Conservation (phyloP, 179 eudicot genomes). For the Vitellaria paradoxa region DNA sequence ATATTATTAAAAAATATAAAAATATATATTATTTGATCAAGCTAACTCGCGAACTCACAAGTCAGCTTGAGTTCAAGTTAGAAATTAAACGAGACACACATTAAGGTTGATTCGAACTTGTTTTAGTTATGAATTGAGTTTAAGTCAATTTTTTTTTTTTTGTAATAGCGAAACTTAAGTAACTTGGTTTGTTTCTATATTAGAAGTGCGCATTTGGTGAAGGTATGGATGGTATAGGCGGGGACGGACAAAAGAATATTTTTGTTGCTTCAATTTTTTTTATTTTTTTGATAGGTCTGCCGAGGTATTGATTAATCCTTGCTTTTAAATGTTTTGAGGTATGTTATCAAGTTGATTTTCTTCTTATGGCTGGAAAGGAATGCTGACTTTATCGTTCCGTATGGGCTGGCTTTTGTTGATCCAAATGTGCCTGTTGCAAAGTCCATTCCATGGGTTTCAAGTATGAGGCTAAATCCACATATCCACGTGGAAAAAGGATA, state of each 20-base stretch:
- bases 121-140: no score
- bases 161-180: no score
- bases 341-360: neutral
- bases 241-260: conserved; percentile 82
- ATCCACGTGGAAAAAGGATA: conserved; percentile 54
- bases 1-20: no score
- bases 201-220: conserved; percentile 88
- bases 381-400: conserved; percentile 4
- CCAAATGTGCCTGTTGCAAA: conserved; percentile 50
- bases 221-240: conserved; percentile 93
- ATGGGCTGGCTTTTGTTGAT: conserved; percentile 85
- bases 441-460: conserved; percentile 69
- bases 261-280: conserved; percentile 96
- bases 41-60: no score
- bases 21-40: no score
- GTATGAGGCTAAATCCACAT: conserved; percentile 63
- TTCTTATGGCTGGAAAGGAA: neutral
- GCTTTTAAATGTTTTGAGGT: neutral
- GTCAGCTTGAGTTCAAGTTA: no score
- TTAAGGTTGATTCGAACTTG: no score
- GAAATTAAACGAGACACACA: no score
- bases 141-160: no score
- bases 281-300: conserved; percentile 97
- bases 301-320: conserved; percentile 50
- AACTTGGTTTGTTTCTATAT: no score